phyloP scores from a whole-genome alignment of 202 grass and related monocot genomes.

The Zoysia matrella region DNA sequence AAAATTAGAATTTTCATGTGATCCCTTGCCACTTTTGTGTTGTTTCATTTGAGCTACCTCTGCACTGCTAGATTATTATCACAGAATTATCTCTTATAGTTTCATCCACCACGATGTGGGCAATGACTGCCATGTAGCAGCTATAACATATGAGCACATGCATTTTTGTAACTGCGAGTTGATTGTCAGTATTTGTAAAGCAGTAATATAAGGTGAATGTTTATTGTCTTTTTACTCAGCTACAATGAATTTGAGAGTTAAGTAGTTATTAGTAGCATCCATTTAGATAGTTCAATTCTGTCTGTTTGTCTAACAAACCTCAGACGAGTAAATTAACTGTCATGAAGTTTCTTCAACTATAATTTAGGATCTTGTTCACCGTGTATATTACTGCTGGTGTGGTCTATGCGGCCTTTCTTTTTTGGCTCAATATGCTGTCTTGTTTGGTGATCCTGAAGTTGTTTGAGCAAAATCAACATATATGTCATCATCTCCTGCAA shows the following conservation, averaged over 20 bases:
- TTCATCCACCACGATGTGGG: not conserved
- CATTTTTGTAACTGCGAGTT: constrained; percentile 1
- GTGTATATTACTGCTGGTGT: not conserved
- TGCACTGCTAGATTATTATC: constrained; percentile 20
- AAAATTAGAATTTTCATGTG: not conserved
- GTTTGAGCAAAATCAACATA: constrained; percentile 14
- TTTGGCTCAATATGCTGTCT: not conserved
- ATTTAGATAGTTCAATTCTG: not conserved
- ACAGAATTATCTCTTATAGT: constrained; percentile 9
- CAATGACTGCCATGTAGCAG: not conserved
- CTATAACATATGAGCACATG: not conserved
- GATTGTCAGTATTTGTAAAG: constrained; percentile 11
- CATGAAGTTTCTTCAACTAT: constrained; percentile 10
- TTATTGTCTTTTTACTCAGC: not conserved
- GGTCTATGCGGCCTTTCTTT: not conserved
- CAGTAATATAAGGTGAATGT: constrained; percentile 10
- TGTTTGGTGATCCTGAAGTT: constrained; percentile 17
- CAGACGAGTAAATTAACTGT: not conserved
- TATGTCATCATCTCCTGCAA: not conserved
- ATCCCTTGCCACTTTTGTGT: not conserved
- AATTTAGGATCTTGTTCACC: constrained; percentile 14
- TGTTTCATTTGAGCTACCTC: not conserved
- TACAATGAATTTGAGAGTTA: not conserved
- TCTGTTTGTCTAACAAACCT: not conserved
- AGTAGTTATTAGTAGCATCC: not conserved